Conservation (phyloP, 371 early-diverging fungal species). For the Pancytospora philotis region DNA sequence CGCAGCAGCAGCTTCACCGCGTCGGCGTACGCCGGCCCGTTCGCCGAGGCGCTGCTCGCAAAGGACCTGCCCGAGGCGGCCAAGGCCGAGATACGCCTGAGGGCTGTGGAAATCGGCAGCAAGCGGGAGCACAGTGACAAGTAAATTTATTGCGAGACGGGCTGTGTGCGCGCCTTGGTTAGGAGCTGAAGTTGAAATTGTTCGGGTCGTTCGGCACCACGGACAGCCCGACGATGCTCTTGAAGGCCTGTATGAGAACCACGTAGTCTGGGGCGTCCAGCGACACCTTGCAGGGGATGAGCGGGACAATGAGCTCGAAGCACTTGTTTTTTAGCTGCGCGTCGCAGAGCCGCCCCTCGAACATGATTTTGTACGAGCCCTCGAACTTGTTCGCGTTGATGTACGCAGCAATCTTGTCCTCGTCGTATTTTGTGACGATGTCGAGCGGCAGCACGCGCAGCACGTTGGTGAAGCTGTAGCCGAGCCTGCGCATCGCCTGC, state of each 20-base stretch:
- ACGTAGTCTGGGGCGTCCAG: slow-evolving; percentile 27
- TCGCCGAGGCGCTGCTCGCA: not conserved
- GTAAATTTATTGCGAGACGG: not conserved
- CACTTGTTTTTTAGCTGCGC: slow-evolving; percentile 14
- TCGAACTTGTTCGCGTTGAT: not conserved
- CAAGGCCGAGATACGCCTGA: not conserved
- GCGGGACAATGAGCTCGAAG: slow-evolving; percentile 21
- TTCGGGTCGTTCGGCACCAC: slow-evolving; percentile 7
- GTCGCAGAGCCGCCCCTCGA: slow-evolving; percentile 26
- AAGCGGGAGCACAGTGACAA: not conserved
- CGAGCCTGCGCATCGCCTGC: slow-evolving; percentile 2
- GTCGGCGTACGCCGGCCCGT: not conserved
- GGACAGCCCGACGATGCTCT: slow-evolving; percentile 33
- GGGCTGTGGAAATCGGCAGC: not conserved
- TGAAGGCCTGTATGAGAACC: slow-evolving; percentile 31
- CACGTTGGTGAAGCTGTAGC: slow-evolving; percentile 17
- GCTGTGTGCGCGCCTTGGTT: not conserved
- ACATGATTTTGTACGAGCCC: slow-evolving; percentile 36
- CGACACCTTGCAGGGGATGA: slow-evolving; percentile 13
- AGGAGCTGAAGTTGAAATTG: slow-evolving; percentile 27
- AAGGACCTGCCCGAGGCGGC: not conserved
- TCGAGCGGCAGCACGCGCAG: slow-evolving; percentile 32
- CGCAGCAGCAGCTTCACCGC: not conserved
- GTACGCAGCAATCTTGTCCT: not conserved
- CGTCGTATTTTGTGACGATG: slow-evolving; percentile 17